Evolutionary conservation across 805 yeast species (phyloP), one percentile per base, ranked within the genome.

Genomic region (Barnettozyma botsteinii): DNA sequence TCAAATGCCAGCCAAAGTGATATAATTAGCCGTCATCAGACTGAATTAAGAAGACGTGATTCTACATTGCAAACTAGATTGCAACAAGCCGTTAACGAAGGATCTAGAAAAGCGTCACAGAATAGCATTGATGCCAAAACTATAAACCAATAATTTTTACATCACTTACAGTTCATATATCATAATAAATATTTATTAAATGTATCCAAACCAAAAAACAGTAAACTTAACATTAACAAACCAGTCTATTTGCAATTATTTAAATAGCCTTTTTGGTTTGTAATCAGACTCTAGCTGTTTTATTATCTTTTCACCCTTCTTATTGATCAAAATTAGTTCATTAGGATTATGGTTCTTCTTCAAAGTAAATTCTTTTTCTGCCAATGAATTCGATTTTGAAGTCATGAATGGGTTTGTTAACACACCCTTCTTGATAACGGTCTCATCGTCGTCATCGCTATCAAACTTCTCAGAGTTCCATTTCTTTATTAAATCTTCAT

Each of bases 221-320:
- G 5, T 25, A 25, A 10, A 8, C 29, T 26, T 28, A 9, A 21
- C 6, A 21, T 6, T 7, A 21, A 21, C 23, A 21, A 21, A 21
- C 6, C 23, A 21, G 23, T 21, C 9, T 19, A 25, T 41, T 14
- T 39, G 28, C 19, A 45, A 35, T 24, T 48, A 41, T 13, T 47
- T 48, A 30, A 60, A 60, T 20, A 62, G 38, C 40, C 51, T 53
- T 34, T 49, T 59, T 26, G 66, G 64, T 42, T 56, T 56, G 29
- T 52, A 56, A 31, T 45, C 36, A 27, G 40, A 27, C 12, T 40
- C 43, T 8, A 40, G 19, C 26, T 38, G 38, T 37, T 59, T 50
- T 17, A 51, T 43, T 14, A 56, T 48, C n/a, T 52, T 59, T 9
- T 60, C 55, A 7, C 69, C 68, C 31, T 49, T 55, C 43, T 60